Percentiles rank a stretch among this genome's conserved stretches.
Conservation (phyloP, 2,329 filamentous ascomycete species). For the Scytalidium sp. region DNA sequence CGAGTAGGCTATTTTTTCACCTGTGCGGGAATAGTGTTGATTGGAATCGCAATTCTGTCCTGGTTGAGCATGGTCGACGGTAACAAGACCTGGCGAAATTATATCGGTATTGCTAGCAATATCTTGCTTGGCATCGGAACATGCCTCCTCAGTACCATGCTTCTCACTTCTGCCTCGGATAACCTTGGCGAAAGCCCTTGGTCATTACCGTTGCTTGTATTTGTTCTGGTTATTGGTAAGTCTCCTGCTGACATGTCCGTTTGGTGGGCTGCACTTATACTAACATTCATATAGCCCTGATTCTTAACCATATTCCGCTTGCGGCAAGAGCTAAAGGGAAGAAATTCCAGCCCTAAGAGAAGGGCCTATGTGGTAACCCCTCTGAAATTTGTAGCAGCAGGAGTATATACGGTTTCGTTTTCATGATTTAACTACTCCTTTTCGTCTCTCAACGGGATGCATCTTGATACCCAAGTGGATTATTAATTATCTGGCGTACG, state of each 20-base stretch:
- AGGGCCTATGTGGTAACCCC: not conserved
- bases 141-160: not conserved
- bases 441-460: no score
- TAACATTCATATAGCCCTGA: not conserved
- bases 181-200: not conserved
- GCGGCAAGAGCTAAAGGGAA: not conserved
- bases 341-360: not conserved
- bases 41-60: not conserved
- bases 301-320: not conserved
- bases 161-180: not conserved
- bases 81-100: not conserved
- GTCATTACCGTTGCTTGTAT: not conserved
- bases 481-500: no score
- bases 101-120: not conserved
- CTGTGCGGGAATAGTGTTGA: not conserved
- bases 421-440: no score
- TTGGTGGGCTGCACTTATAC: no score
- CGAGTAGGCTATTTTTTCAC: not conserved
- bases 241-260: not conserved
- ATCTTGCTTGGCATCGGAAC: not conserved
- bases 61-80: conserved; percentile 18
- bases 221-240: not conserved
- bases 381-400: no score
- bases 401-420: no score
- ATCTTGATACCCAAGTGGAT: no score